Evolutionary conservation across 2,329 filamentous ascomycete species (phyloP).

Genomic region (Pseudogymnoascus sp.): DNA sequence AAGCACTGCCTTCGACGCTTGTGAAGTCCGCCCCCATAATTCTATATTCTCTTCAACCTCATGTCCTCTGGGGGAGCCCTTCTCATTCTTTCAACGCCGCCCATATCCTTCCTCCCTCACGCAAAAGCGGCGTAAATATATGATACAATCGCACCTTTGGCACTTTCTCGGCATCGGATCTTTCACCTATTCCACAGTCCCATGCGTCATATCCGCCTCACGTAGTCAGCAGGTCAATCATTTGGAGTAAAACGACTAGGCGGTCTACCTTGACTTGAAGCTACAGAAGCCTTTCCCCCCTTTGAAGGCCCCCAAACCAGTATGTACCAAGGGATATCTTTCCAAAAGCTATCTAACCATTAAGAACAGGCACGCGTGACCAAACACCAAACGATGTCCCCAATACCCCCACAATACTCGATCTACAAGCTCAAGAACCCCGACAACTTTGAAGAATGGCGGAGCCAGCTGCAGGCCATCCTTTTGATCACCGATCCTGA

Average conservation of each 20-base stretch:
- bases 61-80: neutral
- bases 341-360: neutral
- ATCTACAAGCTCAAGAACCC: conserved; percentile 7
- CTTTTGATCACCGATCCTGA: neutral
- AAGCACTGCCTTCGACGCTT: neutral
- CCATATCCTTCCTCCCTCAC: neutral
- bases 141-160: neutral
- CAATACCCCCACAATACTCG: neutral
- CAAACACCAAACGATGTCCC: neutral
- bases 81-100: neutral
- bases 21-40: neutral
- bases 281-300: neutral
- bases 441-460: neutral
- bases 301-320: neutral
- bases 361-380: neutral
- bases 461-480: conserved; percentile 1
- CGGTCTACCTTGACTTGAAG: neutral
- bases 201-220: neutral
- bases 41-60: neutral
- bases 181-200: neutral
- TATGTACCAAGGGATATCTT: neutral
- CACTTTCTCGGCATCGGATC: neutral
- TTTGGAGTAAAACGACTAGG: neutral
- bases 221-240: neutral
- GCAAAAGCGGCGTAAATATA: neutral